Conservation (phyloP, 176 grass and related monocot species). For the Oryza glumipatula region DNA sequence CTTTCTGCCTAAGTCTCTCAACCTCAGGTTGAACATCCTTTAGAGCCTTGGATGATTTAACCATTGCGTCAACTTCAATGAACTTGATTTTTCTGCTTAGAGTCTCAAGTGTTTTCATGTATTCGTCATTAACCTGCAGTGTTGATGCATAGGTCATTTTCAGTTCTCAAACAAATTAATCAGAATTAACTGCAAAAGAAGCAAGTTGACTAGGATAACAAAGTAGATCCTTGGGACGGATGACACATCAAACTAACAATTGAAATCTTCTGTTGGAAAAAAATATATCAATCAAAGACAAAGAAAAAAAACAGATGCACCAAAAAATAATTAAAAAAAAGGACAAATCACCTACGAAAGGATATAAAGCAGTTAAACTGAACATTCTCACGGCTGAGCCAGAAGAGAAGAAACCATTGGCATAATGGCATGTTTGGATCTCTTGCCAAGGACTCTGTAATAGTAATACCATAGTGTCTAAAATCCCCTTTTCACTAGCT, state of each 20-base stretch:
- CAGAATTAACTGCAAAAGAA: conserved; percentile 14
- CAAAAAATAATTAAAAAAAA: conserved; percentile 25
- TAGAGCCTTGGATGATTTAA: conserved; percentile 87
- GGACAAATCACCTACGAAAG: not conserved
- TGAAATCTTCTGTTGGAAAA: not conserved
- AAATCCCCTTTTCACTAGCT: too few species aligned
- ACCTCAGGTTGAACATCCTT: conserved; percentile 92
- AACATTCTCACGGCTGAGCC: not conserved
- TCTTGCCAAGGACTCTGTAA: too few species aligned
- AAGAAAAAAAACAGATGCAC: not conserved
- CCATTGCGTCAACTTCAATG: conserved; percentile 73
- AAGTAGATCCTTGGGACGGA: not conserved
- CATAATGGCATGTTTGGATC: too few species aligned
- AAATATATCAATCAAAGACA: not conserved
- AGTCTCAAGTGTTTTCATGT: conserved; percentile 83
- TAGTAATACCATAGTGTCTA: too few species aligned
- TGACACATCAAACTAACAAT: conserved; percentile 27
- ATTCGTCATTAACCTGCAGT: conserved; percentile 90
- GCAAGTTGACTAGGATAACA: conserved; percentile 7
- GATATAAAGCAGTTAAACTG: not conserved
- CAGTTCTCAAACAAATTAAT: conserved; percentile 22
- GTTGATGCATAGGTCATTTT: conserved; percentile 41
- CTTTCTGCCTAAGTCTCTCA: conserved; percentile 87
- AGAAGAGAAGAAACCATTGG: not conserved
- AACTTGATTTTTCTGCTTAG: conserved; percentile 95